Percentiles rank a stretch among this genome's conserved stretches.
These are phyloP conservation scores for Podaxis sp. DNA, from an alignment of 768 basidiomycete species.

Conservation along the genomic window DNA sequence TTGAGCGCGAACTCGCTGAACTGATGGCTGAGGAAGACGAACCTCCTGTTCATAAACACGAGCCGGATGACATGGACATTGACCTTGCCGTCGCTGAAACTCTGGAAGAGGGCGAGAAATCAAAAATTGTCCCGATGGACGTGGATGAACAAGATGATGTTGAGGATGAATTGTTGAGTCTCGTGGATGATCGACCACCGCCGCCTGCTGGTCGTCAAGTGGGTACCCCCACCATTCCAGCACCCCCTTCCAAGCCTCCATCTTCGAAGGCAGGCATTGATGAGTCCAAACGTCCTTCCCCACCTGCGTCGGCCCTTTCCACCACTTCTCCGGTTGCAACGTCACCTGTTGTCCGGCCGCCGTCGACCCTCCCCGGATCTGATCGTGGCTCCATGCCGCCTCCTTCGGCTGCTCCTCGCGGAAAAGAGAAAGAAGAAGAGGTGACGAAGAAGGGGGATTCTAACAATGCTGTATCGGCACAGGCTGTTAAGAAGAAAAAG, in stretches of 20 bases:
- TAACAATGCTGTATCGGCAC: conserved; percentile 18
- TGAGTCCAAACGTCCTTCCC: background rate
- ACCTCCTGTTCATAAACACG: conserved; percentile 29
- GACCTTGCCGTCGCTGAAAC: conserved; percentile 48
- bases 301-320: conserved; percentile 15
- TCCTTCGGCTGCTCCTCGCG: conserved; percentile 32
- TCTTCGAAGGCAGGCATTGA: conserved; percentile 7
- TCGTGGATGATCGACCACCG: conserved; percentile 54
- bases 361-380: conserved; percentile 27
- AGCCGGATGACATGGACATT: conserved; percentile 41
- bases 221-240: conserved; percentile 11
- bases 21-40: conserved; percentile 31
- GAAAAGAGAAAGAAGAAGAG: conserved; percentile 31
- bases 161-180: conserved; percentile 68
- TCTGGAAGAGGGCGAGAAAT: conserved; percentile 26
- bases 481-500: conserved; percentile 44
- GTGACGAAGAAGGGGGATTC: conserved; percentile 23
- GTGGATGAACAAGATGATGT: conserved; percentile 43
- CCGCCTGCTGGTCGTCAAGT: conserved; percentile 15
- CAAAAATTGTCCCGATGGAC: conserved; percentile 16
- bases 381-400: conserved; percentile 66
- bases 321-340: conserved; percentile 15
- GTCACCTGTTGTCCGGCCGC: conserved; percentile 17
- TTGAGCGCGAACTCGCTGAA: conserved; percentile 48
- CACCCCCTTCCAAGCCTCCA: conserved; percentile 2